These are phyloP conservation scores for Naegleria gruberi DNA, from an alignment of 208 protist species.

Conservation along the genomic window DNA sequence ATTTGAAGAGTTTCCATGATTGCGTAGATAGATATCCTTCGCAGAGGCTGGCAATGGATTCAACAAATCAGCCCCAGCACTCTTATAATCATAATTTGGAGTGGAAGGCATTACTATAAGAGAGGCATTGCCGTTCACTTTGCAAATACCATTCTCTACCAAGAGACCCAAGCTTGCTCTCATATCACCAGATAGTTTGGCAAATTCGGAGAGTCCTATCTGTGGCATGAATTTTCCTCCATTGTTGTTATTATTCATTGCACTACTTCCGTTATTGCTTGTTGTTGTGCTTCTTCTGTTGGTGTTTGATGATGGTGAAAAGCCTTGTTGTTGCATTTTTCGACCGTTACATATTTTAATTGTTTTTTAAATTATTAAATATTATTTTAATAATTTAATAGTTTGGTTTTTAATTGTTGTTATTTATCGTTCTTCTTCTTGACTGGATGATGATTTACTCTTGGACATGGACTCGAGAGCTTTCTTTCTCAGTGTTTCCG, in stretches of 20 bases:
- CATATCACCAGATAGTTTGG: background rate
- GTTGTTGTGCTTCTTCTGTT: no score
- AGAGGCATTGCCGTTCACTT: constrained; percentile 1
- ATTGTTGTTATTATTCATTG: no score
- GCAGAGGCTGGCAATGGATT: background rate
- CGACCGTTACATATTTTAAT: no score
- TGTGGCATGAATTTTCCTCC: no score
- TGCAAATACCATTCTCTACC: constrained; percentile 13
- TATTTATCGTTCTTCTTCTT: no score
- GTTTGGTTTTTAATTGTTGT: no score
- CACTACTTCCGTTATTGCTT: no score
- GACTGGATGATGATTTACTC: background rate
- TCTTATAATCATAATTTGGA: background rate
- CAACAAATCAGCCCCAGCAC: background rate
- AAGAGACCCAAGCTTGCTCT: background rate
- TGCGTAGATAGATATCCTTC: background rate
- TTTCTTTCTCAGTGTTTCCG: background rate
- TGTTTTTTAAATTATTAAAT: no score
- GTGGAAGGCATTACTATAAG: background rate
- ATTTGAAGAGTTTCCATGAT: background rate
- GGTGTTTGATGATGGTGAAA: no score
- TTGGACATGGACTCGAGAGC: background rate
- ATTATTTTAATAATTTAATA: no score
- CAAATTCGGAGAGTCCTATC: background rate
- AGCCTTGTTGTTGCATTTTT: no score